phyloP scores from a whole-genome alignment of 768 basidiomycete genomes.

The Mycena belliarum region DNA sequence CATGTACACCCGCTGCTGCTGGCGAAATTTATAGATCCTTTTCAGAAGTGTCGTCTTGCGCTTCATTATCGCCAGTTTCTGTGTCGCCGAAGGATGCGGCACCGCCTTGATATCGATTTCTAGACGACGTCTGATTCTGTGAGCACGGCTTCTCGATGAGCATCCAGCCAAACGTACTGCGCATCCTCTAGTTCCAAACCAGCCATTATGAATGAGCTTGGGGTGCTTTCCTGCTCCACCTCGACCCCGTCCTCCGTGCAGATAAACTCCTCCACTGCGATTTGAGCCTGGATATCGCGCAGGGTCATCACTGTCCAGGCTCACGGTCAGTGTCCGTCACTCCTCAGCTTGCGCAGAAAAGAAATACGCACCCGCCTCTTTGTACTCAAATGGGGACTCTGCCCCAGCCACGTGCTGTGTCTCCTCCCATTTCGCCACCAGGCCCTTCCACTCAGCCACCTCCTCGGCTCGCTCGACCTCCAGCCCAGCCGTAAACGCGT shows the following conservation, averaged over 20 bases:
- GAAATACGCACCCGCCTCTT: neutral
- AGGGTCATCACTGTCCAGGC: neutral
- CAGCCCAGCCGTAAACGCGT: neutral
- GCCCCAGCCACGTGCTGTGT: neutral
- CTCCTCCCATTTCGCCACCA: slow-evolving; percentile 3
- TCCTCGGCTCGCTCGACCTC: neutral
- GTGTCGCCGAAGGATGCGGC: neutral
- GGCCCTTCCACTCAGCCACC: slow-evolving; percentile 1
- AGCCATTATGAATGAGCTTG: neutral
- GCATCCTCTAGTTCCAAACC: neutral
- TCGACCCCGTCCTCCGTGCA: slow-evolving; percentile 3
- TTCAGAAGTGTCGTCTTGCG: neutral
- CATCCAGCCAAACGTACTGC: neutral
- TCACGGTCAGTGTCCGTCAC: neutral
- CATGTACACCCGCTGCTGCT: neutral
- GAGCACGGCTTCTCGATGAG: too few relatives aligned
- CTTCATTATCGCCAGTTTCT: neutral
- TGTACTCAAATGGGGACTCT: neutral
- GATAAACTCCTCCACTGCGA: neutral
- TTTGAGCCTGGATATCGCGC: neutral
- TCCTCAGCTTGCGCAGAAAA: too few relatives aligned
- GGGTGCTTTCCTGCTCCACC: slow-evolving; percentile 1
- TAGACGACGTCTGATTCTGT: neutral
- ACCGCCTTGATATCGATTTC: neutral
- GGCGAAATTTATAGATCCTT: neutral